Evolutionary conservation across 2,329 filamentous ascomycete species (phyloP), one percentile per base, ranked within the genome.

Genomic region (Fusarium goolgardi): DNA sequence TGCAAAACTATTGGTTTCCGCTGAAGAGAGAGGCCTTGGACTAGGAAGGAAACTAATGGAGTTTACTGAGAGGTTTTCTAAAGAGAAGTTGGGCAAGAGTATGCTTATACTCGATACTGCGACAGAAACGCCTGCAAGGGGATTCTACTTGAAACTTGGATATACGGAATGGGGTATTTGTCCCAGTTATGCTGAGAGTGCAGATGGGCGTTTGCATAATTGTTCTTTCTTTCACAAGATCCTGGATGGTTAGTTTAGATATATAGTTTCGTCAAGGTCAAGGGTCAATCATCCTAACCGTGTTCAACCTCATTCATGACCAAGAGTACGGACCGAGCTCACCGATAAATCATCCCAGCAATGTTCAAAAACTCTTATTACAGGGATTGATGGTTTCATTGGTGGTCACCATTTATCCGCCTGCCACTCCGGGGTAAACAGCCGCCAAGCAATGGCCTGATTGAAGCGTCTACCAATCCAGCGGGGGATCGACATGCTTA

Each of bases 401-500:
- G 60, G 65, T 61, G 61, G 56, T 43, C 12, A 25, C n/a, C 47
- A 54, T 50, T 67, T 67, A 53, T 52, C 59, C 63, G 63, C 23
- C 11, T 27, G 25, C 31, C 23, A n/a, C 29, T 44, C 37, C 23
- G 35, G 25, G 52, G 49, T 16, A 40, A 52, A 21, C 47, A 13
- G 25, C 16, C 20, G 59, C 61, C 61, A 64, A 64, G 61, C 23
- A n/a, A 23, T 15, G 18, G 37, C 23, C 51, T 69, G 65, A 69
- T 69, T 69, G 65, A 67, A 59, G 66, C 66, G 66, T 67, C 65
- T 49, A 50, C 66, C 31, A 45, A 53, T 35, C 13, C 50, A 53
- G 65, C 65, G 65, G 66, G 66, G 66, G 66, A 69, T 69, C 66
- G 66, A 44, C 66, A 40, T 25, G 43, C 35, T 43, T 51, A 51